These are phyloP conservation scores for Panus rudis DNA, from an alignment of 768 basidiomycete species.

Conservation along the genomic window DNA sequence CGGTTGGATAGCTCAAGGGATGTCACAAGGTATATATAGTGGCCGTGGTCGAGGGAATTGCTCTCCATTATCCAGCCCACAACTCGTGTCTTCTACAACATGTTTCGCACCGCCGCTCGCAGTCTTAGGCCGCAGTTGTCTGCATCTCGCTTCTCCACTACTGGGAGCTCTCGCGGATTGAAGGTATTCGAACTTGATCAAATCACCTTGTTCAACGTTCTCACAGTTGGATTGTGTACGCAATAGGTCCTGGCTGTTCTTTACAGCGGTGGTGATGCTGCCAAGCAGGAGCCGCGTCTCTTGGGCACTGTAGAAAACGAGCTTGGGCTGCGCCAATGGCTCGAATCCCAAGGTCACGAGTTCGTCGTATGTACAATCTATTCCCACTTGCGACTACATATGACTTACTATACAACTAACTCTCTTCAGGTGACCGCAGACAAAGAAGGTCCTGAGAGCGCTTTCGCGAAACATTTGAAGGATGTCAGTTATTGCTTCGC, in stretches of 20 bases:
- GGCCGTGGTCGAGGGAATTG: no score
- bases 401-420: not conserved
- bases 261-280: constrained; percentile 58
- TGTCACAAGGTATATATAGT: no score
- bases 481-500: constrained; percentile 41
- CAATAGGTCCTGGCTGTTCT: constrained; percentile 69
- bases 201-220: constrained; percentile 3
- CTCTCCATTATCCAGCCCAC: no score
- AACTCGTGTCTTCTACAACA: no score
- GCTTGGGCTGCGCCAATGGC: constrained; percentile 66
- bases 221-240: not conserved
- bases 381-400: not conserved
- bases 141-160: no score
- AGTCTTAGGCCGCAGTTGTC: no score
- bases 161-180: no score
- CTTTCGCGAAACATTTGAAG: constrained; percentile 73
- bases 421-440: constrained; percentile 42
- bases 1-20: no score
- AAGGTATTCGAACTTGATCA: no score
- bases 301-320: constrained; percentile 77
- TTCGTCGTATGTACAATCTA: constrained; percentile 36
- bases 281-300: constrained; percentile 59
- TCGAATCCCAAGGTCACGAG: constrained; percentile 65
- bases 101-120: no score
- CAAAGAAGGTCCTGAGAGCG: constrained; percentile 75